Evolutionary conservation across 345 rosid species (phyloP).

Genomic region (Populus ilicifolia): DNA sequence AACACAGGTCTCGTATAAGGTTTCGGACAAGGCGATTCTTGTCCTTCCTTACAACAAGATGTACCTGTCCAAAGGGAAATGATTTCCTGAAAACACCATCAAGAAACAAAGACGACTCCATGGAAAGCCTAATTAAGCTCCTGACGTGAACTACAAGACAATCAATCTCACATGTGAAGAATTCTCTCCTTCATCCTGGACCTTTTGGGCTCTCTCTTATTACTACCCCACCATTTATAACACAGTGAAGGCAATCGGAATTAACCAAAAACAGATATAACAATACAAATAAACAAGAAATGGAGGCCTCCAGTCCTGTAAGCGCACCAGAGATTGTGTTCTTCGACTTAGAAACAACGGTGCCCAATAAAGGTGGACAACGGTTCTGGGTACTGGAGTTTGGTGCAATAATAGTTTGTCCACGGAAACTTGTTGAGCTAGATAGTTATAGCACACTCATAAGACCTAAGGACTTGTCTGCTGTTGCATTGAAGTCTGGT

Average conservation of each 20-base stretch:
- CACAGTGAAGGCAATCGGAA: background rate
- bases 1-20: conserved; percentile 2
- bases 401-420: conserved; percentile 80
- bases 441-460: conserved; percentile 67
- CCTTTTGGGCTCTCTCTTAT: background rate
- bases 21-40: conserved; percentile 15
- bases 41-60: conserved; percentile 18
- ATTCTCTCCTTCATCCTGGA: conserved; percentile 22
- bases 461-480: conserved; percentile 59
- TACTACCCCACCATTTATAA: conserved; percentile 10
- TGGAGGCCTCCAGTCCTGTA: conserved; percentile 25
- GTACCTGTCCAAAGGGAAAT: conserved; percentile 27
- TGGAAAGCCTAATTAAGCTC: conserved; percentile 25
- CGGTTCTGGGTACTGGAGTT: conserved; percentile 72
- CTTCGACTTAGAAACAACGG: conserved; percentile 83
- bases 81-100: conserved; percentile 27
- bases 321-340: conserved; percentile 49
- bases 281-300: background rate
- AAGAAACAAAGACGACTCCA: conserved; percentile 34
- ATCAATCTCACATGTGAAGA: conserved; percentile 40
- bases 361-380: conserved; percentile 56
- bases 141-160: conserved; percentile 44
- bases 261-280: background rate
- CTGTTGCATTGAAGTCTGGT: conserved; percentile 48
- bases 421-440: conserved; percentile 58